These are phyloP conservation scores for Calocybe gangraenosa DNA, from an alignment of 768 basidiomycete genomes.

Conservation along the genomic window DNA sequence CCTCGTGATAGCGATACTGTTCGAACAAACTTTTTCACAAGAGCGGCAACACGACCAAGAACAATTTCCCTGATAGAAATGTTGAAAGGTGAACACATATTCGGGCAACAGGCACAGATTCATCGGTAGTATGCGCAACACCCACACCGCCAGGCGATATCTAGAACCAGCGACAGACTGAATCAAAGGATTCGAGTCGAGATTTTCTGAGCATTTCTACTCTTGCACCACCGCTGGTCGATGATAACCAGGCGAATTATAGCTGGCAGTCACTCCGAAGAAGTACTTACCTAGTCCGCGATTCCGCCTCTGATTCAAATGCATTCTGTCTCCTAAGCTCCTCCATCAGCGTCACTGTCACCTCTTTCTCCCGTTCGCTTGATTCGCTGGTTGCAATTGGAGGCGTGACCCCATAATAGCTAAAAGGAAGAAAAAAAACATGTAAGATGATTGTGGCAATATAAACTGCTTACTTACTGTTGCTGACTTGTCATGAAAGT, in stretches of 20 bases:
- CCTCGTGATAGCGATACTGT: constrained; percentile 75
- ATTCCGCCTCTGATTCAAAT: constrained; percentile 88
- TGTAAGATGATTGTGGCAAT: background rate
- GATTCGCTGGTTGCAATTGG: constrained; percentile 80
- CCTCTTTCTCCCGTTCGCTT: constrained; percentile 74
- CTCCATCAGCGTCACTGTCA: constrained; percentile 82
- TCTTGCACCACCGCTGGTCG: background rate
- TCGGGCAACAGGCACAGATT: background rate
- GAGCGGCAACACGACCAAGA: constrained; percentile 80
- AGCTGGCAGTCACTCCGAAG: constrained; percentile 7
- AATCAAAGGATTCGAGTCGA: no score
- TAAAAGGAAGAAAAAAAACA: constrained; percentile 24
- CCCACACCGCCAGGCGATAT: background rate
- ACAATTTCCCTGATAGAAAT: constrained; percentile 74
- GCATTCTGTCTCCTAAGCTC: constrained; percentile 83
- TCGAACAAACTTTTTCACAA: constrained; percentile 92
- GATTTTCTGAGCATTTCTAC: no score
- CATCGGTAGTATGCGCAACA: no score
- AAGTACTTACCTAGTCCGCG: constrained; percentile 73
- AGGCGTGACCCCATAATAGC: constrained; percentile 78
- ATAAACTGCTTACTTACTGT: constrained; percentile 25
- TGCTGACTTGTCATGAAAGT: constrained; percentile 13
- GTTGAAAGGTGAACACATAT: constrained; percentile 12
- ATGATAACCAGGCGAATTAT: constrained; percentile 8
- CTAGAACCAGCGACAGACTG: background rate